Base-by-base conservation (phyloP, 768 basidiomycete genomes). In the Agaricus blazei region DNA sequence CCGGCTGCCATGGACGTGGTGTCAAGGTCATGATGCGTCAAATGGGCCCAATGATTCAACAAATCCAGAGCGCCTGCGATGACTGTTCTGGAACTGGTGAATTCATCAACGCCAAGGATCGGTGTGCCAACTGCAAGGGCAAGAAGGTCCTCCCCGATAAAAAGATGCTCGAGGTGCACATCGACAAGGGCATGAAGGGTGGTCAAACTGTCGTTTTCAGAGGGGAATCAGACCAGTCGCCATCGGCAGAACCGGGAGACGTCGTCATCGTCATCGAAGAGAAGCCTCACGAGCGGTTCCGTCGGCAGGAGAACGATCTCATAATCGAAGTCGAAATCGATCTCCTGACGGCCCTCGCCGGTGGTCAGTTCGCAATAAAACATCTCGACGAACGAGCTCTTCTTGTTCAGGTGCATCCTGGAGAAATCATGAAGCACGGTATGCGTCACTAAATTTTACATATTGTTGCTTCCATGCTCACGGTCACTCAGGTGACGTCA, bases 1-100 rank as follows among this genome's bases (percentile, higher is more conserved):
- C 68, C 42, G 65, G 75, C 12, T 99, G 97, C 75, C 80, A 75
- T 64, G 97, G 97, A 54, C 91, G 93, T 60, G 97, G 97, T 64
- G 74, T 95, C 76, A 90, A 87, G 68, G 72, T 98, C 66, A 92
- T 88, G 50, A 75, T 98, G 58, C 90, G 97, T 58, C 97, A 98
- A 70, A 90, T 99, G 84, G 97, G 97, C 27, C 97, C 97, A 4
- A 99, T 99, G 97, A 92, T 99, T 63, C 97, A 99, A 72, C 96
- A 99, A 73, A 91, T 98, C 62, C 97, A 98, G 69, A 90, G 93
- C 52, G 80, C 85, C 44, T 99, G 97, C 75, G 85, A 88, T 67
- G 97, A 98, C 14, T 99, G 97, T 70, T 82, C 78, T 49, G 97
- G 92, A 14, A 82, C 85, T n/a, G 97, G 97, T 61, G 96, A 99